phyloP scores from a whole-genome alignment of 2,329 filamentous ascomycete species.

The Botrytis galanthina region DNA sequence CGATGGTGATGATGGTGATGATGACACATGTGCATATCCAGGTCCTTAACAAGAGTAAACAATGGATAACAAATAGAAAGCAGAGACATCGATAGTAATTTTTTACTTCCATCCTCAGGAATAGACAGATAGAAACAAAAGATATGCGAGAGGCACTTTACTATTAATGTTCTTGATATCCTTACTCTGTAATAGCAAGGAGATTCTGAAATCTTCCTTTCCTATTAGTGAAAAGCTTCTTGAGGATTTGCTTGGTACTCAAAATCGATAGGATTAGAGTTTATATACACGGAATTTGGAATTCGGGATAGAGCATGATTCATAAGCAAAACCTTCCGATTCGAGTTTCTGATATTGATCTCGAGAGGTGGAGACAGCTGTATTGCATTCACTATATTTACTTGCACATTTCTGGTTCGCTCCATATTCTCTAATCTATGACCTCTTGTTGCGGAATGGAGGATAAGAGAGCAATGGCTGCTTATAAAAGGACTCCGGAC shows the following conservation, averaged over 20 bases:
- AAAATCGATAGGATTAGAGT: neutral
- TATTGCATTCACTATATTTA: neutral
- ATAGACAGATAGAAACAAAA: accelerated
- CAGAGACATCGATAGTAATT: neutral
- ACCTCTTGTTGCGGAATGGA: neutral
- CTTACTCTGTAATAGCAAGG: accelerated
- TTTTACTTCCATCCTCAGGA: accelerated
- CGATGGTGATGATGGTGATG: no score
- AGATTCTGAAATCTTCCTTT: neutral
- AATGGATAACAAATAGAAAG: neutral
- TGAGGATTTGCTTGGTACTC: neutral
- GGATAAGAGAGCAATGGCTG: accelerated
- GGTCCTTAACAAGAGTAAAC: neutral
- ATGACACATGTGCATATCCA: no score
- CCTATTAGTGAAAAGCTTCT: neutral
- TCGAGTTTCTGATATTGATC: no score
- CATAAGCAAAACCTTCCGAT: no score
- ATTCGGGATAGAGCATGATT: no score
- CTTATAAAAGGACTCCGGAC: neutral
- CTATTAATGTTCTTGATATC: neutral
- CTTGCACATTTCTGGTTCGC: neutral
- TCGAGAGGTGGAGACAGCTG: neutral
- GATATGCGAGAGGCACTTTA: neutral
- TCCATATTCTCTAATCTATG: neutral
- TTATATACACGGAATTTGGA: neutral